Conservation (phyloP, 352 stramenopile genomes). For the Phytophthora sp. region DNA sequence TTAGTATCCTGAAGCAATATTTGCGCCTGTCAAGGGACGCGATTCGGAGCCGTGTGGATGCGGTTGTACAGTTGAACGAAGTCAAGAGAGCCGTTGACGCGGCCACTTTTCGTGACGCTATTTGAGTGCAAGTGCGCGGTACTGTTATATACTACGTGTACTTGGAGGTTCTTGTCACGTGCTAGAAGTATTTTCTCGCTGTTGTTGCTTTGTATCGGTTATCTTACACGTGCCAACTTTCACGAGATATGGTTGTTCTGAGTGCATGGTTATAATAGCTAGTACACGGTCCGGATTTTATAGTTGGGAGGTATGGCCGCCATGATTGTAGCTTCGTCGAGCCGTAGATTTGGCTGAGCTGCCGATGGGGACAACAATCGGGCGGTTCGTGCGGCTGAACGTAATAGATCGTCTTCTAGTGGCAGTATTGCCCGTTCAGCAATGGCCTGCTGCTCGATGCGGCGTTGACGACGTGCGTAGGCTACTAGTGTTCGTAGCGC, state of each 20-base stretch:
- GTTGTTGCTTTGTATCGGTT: conserved; percentile 18
- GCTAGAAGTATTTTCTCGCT: conserved; percentile 16
- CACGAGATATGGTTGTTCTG: background rate
- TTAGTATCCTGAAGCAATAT: conserved; percentile 79
- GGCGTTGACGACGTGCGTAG: conserved; percentile 74
- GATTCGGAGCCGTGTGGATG: conserved; percentile 60
- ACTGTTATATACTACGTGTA: conserved; percentile 21
- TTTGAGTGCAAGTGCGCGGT: conserved; percentile 23
- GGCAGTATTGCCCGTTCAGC: conserved; percentile 58
- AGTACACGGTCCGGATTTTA: conserved; percentile 46
- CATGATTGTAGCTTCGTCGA: conserved; percentile 20
- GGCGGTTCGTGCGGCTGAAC: conserved; percentile 1
- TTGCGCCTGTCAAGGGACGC: conserved; percentile 62
- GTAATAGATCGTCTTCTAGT: conserved; percentile 41
- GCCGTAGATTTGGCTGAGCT: conserved; percentile 9
- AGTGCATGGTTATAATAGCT: conserved; percentile 10
- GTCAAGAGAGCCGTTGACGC: conserved; percentile 62
- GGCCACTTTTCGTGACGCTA: conserved; percentile 30
- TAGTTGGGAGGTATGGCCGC: conserved; percentile 31
- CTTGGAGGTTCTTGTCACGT: conserved; percentile 1
- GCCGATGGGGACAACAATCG: conserved; percentile 6
- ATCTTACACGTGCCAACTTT: conserved; percentile 28
- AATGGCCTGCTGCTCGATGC: conserved; percentile 80
- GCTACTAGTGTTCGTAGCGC: conserved; percentile 76
- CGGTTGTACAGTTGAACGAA: conserved; percentile 77